Conservation (phyloP, 2,329 filamentous ascomycete species). For the Beauveria asiatica region DNA sequence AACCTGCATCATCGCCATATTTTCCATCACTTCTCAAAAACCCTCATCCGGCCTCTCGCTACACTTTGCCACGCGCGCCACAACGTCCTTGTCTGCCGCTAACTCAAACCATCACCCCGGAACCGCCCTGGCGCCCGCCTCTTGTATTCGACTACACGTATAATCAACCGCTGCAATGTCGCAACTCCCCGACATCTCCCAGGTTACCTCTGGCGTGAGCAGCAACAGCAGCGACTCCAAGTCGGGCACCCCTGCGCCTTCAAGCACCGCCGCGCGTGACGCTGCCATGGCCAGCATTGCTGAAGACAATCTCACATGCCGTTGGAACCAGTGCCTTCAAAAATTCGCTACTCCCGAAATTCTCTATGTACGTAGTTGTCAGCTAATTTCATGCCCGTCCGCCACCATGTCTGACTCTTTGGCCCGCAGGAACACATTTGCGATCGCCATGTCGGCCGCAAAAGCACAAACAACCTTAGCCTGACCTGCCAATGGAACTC, state of each 20-base stretch:
- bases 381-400: neutral
- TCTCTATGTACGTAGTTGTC: slow-evolving; percentile 44
- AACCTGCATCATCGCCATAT: neutral
- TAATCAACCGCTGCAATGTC: neutral
- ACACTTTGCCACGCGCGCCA: neutral
- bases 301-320: slow-evolving; percentile 51
- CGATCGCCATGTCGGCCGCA: slow-evolving; percentile 95
- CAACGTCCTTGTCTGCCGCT: neutral
- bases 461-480: slow-evolving; percentile 98
- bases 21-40: neutral
- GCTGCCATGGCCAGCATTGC: slow-evolving; percentile 30
- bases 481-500: slow-evolving; percentile 95
- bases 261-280: slow-evolving; percentile 38
- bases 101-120: neutral
- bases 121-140: neutral
- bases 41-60: neutral
- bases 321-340: slow-evolving; percentile 51
- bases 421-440: slow-evolving; percentile 80
- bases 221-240: slow-evolving; percentile 40
- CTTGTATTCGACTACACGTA: neutral
- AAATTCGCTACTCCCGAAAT: slow-evolving; percentile 49
- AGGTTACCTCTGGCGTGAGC: slow-evolving; percentile 23
- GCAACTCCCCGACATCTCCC: slow-evolving; percentile 15
- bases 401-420: slow-evolving; percentile 1
- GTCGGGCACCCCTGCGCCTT: slow-evolving; percentile 44